Percentiles rank a stretch among this genome's conserved stretches.
Evolutionary conservation across 78 protist genomes (phyloP).

Genomic region (Mantamonas sphyraenae): DNA sequence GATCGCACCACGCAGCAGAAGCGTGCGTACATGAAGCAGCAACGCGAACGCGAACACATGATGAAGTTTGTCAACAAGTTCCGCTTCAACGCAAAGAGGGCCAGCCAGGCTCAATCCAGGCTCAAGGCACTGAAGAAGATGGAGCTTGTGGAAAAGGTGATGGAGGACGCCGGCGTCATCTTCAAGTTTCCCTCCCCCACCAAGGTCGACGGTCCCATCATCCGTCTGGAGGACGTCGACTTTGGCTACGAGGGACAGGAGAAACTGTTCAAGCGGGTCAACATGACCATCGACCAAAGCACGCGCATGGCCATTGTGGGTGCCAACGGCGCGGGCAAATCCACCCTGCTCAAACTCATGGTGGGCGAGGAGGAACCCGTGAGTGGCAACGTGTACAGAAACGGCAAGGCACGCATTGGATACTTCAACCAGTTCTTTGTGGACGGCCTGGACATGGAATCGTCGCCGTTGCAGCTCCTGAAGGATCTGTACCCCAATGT

Average conservation of each 20-base stretch:
- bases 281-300: neutral
- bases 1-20: neutral
- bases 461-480: neutral
- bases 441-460: neutral
- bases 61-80: neutral
- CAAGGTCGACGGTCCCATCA: neutral
- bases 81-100: neutral
- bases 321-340: conserved; percentile 91
- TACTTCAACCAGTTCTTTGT: neutral
- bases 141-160: neutral
- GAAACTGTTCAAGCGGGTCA: neutral
- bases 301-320: conserved; percentile 87
- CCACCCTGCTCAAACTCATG: conserved; percentile 87
- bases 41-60: neutral
- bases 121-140: neutral
- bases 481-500: neutral
- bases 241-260: neutral
- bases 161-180: neutral
- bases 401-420: neutral
- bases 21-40: neutral
- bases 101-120: neutral
- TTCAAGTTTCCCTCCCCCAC: neutral
- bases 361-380: conserved; percentile 66
- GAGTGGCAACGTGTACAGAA: conserved; percentile 45
- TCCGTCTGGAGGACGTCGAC: neutral